phyloP scores from a whole-genome alignment of 2,329 filamentous ascomycete species.

The Nakataea oryzae region DNA sequence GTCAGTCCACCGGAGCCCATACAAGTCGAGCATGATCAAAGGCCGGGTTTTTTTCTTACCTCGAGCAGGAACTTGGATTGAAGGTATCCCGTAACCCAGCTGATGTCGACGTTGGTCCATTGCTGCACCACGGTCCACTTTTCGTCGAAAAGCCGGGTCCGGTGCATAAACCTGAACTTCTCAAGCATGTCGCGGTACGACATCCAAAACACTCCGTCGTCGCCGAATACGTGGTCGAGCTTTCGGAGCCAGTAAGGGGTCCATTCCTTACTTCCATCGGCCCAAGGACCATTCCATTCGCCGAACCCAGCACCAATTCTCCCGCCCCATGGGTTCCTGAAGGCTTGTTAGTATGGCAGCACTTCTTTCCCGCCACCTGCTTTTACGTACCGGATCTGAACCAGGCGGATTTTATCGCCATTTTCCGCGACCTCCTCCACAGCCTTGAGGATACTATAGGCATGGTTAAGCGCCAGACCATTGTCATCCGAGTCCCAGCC shows the following conservation, averaged over 20 bases:
- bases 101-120: slow-evolving; percentile 30
- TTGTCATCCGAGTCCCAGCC: slow-evolving; percentile 20
- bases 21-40: not conserved
- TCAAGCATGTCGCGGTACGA: slow-evolving; percentile 31
- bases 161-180: slow-evolving; percentile 31
- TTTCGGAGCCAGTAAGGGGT: slow-evolving; percentile 61
- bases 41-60: slow-evolving; percentile 5
- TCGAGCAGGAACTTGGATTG: slow-evolving; percentile 32
- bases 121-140: slow-evolving; percentile 32
- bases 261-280: slow-evolving; percentile 65
- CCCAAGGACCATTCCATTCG: slow-evolving; percentile 66
- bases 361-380: not conserved
- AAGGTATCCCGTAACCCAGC: slow-evolving; percentile 34
- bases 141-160: slow-evolving; percentile 34
- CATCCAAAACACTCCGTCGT: slow-evolving; percentile 50
- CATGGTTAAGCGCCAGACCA: slow-evolving; percentile 33
- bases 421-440: slow-evolving; percentile 31
- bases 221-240: slow-evolving; percentile 55
- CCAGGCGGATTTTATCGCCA: slow-evolving; percentile 25
- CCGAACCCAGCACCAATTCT: slow-evolving; percentile 26
- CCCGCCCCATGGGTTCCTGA: slow-evolving; percentile 62
- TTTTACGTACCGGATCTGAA: slow-evolving; percentile 30
- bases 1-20: not conserved
- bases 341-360: not conserved
- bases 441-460: slow-evolving; percentile 39